Base-by-base conservation (phyloP, 441 rosid species). In the Rhodomyrtus psidioides region DNA sequence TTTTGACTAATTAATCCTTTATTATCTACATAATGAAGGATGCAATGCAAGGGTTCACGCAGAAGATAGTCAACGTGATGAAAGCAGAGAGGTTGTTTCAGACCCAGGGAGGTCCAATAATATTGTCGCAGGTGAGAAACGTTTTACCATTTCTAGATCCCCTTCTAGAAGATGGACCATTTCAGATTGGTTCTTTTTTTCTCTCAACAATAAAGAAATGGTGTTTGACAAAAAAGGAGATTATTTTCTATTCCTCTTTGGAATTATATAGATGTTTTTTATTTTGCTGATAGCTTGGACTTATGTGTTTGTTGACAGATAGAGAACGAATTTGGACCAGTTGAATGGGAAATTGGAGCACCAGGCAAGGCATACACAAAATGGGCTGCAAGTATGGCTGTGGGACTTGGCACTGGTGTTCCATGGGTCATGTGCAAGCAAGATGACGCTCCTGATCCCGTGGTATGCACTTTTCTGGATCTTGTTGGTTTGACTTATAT, bases 361-460 rank as follows among this genome's bases (percentile, higher is more conserved):
- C 88, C 89, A 46, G 96, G 92, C 34, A 90, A 90, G 58, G 87
- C 92, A 27, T 94, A 90, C 82, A 53, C 92, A 44, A 83, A 90
- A 16, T 94, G 95, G 96, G 92, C 95, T 55, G 94, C 93, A 59
- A 65, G 86, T 82, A 94, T 94, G 95, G 96, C 96, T 17, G 88
- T 92, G 84, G 91, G 92, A 75, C 92, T 93, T 9, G 58, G 84
- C 75, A 94, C 92, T 24, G 91, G 91, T 28, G 96, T 94, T 30
- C 96, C 96, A 62, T 94, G 95, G 96, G 83, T 92, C 81, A 94
- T 94, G 96, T 94, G 96, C 94, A 94, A 94, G 90, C 94, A 93
- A 91, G 93, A 88, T 0, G 93, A 93, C 87, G 95, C 94, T 58
- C 95, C 94, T 74, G 91, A 91, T 79, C 93, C 94, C 24, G 87